Conservation (phyloP, 306 rosid species). For the Abrus precatorius region DNA sequence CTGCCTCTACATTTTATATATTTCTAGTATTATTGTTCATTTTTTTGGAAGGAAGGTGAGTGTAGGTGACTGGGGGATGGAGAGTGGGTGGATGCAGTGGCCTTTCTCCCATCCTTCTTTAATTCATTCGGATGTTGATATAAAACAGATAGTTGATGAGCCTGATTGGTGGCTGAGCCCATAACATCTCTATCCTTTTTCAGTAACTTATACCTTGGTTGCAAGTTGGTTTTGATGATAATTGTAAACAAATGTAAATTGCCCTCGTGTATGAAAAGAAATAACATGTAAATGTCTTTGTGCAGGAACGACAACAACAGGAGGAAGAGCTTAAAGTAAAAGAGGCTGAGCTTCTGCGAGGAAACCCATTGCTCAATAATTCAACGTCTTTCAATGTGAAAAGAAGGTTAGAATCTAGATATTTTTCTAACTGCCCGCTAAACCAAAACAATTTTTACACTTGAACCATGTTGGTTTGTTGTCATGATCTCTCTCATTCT, state of each 20-base stretch:
- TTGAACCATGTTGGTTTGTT: constrained; percentile 3
- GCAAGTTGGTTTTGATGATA: background rate
- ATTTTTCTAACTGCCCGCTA: constrained; percentile 1
- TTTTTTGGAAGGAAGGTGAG: background rate
- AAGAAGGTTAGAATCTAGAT: constrained; percentile 67
- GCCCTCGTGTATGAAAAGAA: constrained; percentile 9
- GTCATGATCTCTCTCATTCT: background rate
- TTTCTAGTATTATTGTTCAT: background rate
- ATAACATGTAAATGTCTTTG: constrained; percentile 18
- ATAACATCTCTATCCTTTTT: background rate
- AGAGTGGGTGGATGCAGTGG: background rate
- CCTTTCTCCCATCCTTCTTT: background rate
- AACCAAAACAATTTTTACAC: background rate
- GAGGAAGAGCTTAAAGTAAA: constrained; percentile 94
- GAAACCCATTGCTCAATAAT: constrained; percentile 83
- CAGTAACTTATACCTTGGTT: constrained; percentile 12
- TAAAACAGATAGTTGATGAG: background rate
- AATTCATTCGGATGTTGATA: background rate
- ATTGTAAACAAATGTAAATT: constrained; percentile 26
- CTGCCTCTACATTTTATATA: background rate
- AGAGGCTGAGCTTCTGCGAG: constrained; percentile 87
- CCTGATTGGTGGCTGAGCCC: background rate
- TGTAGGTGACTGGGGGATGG: too few species aligned
- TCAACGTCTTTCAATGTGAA: constrained; percentile 79
- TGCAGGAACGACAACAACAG: constrained; percentile 71